Base-by-base conservation (phyloP, 139 green algal genomes). In the Chlorella ohadii region DNA sequence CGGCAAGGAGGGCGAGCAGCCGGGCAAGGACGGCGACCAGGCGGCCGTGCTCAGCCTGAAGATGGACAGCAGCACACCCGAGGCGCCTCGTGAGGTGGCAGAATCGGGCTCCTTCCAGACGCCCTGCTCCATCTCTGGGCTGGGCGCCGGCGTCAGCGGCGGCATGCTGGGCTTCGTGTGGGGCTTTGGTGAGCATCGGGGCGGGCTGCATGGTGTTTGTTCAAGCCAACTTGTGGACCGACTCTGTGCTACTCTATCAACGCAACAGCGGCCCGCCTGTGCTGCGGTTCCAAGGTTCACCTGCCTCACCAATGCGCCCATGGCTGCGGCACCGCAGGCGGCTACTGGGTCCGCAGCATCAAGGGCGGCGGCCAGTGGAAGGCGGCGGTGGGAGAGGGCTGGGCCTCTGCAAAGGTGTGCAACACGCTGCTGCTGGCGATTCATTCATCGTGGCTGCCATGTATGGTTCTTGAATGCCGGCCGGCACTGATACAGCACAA, bases 141-240 rank as follows among this genome's bases (percentile, higher is more conserved):
- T 92, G 3, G 80, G 57, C 2, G 83, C 90, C 44, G 91, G 68
- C 20, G 25, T 83, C 1, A 87, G 68, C 22, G 87, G 91, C 34
- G 92, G 90, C 27, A n/a, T 71, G 3, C 66, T 95, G 23, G 91
- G 93, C 61, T 94, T 89, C 51, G 85, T 92, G 5, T 93, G 95
- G 22, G 92, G 93, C 36, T 92, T 94, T 82, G 88, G 86, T 91
- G 64, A 80, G 85, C 31, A 4, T 38, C 47, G 70, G 28, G 4
- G 36, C 4, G 39, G 68, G 9, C 7, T 51, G 44, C 7, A 51
- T 6, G 6, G 44, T 9, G 7, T 51, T 51, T 51, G 44, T n/a
- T n/a, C n/a, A n/a, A n/a, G n/a, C n/a, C n/a, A n/a, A n/a, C n/a
- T n/a, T n/a, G n/a, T n/a, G n/a, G n/a, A n/a, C n/a, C n/a, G n/a